A percentile compares a stretch with the other conserved stretches of the same genome.
Evolutionary conservation across 2,329 filamentous ascomycete genomes (phyloP).

Genomic region (Blastomyces gilchristii): DNA sequence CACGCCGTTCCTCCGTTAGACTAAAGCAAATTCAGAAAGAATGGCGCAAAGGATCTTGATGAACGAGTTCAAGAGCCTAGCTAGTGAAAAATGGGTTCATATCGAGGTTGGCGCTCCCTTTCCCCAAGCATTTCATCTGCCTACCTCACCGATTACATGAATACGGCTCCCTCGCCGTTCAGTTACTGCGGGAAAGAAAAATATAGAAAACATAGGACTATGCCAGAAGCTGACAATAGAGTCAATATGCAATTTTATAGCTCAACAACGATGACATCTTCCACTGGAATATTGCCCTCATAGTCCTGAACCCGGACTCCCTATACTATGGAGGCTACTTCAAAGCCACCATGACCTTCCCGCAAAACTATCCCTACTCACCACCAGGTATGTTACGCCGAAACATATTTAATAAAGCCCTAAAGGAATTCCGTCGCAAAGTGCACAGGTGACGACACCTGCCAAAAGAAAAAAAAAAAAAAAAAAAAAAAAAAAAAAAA

Average conservation of each 20-base stretch:
- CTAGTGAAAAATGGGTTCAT: slow-evolving; percentile 87
- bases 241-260: slow-evolving; percentile 37
- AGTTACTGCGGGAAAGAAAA: neutral
- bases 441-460: neutral
- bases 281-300: slow-evolving; percentile 76
- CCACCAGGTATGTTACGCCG: slow-evolving; percentile 53
- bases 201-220: neutral
- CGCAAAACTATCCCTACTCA: slow-evolving; percentile 76
- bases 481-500: too few relatives aligned
- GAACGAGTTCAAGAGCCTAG: slow-evolving; percentile 72
- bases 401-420: neutral
- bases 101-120: slow-evolving; percentile 55
- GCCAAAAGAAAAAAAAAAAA: neutral
- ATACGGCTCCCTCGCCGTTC: too few relatives aligned
- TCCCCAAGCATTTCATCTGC: neutral
- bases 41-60: slow-evolving; percentile 72
- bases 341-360: slow-evolving; percentile 79
- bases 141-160: neutral
- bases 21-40: slow-evolving; percentile 4
- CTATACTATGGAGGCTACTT: slow-evolving; percentile 90
- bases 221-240: neutral
- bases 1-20: neutral
- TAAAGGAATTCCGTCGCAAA: neutral
- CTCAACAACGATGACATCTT: slow-evolving; percentile 74
- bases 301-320: slow-evolving; percentile 87